These are phyloP conservation scores for Trichosporon ovoides DNA, from an alignment of 1,284 basidiomycete species.

Conservation along the genomic window DNA sequence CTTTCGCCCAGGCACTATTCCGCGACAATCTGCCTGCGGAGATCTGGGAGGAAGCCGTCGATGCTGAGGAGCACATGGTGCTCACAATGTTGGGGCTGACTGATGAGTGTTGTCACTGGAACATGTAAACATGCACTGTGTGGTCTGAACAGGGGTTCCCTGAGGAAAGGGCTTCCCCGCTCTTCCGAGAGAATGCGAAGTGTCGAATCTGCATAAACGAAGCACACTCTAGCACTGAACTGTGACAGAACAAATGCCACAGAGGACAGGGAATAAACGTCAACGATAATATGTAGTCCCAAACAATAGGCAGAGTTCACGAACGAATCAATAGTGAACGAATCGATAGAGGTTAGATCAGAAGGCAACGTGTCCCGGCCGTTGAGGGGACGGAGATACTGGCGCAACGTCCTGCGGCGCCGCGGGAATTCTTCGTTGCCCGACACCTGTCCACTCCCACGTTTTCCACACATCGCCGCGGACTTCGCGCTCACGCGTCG, in stretches of 20 bases:
- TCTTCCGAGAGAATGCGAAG: too few relatives aligned
- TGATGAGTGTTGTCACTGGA: background rate
- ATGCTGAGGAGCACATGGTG: background rate
- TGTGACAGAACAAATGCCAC: too few relatives aligned
- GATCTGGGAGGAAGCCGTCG: background rate
- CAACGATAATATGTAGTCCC: too few relatives aligned
- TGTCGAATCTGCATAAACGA: too few relatives aligned
- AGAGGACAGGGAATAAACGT: too few relatives aligned
- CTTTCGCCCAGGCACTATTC: background rate
- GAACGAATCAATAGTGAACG: background rate
- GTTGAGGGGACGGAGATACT: background rate
- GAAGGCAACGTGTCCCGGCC: background rate
- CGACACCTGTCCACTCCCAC: slow-evolving; percentile 52
- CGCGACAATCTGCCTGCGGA: background rate
- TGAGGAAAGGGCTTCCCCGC: too few relatives aligned
- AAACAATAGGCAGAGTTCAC: too few relatives aligned
- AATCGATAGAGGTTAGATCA: background rate
- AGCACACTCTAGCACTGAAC: too few relatives aligned
- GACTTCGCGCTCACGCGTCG: slow-evolving; percentile 79
- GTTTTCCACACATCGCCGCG: slow-evolving; percentile 61
- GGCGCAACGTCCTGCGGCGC: background rate
- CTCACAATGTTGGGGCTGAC: background rate
- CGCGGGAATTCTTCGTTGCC: background rate
- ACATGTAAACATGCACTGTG: too few relatives aligned
- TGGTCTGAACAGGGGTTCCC: too few relatives aligned